Conservation (phyloP, 2,329 filamentous ascomycete genomes). For the Pyricularia sp. region DNA sequence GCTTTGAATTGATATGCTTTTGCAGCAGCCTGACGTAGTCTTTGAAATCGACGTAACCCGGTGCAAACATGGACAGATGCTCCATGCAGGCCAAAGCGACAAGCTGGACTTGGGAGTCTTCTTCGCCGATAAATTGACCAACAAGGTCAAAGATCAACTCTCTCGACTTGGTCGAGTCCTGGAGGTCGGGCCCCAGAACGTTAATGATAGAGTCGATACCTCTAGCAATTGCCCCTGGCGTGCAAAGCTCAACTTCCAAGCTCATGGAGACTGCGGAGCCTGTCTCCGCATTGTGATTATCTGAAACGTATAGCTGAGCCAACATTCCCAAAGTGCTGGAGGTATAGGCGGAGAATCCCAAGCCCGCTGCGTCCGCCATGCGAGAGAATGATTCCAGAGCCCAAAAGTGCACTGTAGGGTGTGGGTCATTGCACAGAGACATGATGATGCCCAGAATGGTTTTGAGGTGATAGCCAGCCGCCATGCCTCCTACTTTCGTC, state of each 20-base stretch:
- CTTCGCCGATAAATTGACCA: constrained; percentile 66
- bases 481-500: constrained; percentile 93
- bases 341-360: constrained; percentile 85
- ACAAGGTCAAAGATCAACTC: constrained; percentile 84
- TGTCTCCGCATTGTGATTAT: constrained; percentile 81
- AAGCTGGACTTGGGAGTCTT: constrained; percentile 49
- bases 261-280: constrained; percentile 74
- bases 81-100: constrained; percentile 76
- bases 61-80: constrained; percentile 83
- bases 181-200: constrained; percentile 85
- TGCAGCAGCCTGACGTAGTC: constrained; percentile 78
- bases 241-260: constrained; percentile 72
- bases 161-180: constrained; percentile 82
- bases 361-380: constrained; percentile 80
- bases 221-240: constrained; percentile 61
- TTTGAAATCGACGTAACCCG: constrained; percentile 70
- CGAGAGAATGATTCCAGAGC: constrained; percentile 77
- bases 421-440: constrained; percentile 90
- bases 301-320: constrained; percentile 80
- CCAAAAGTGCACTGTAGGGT: constrained; percentile 93
- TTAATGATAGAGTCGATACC: constrained; percentile 95
- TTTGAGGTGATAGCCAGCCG: constrained; percentile 88
- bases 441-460: constrained; percentile 97
- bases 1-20: constrained; percentile 57
- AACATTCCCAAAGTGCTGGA: constrained; percentile 86